phyloP scores from a whole-genome alignment of 257 asterid genomes.

The Jacaranda copaia region DNA sequence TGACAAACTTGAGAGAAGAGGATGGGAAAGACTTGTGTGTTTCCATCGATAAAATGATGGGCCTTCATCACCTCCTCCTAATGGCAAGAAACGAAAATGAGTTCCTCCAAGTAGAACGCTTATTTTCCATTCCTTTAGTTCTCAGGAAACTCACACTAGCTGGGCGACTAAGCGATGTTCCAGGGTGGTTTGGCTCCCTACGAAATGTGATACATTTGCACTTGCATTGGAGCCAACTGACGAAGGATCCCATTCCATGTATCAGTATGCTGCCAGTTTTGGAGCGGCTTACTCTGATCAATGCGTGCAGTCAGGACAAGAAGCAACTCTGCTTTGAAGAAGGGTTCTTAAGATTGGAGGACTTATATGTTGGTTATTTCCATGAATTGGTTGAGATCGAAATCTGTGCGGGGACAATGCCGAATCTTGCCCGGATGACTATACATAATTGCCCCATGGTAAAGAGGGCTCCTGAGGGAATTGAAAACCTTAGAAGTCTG shows the following conservation, averaged over 20 bases:
- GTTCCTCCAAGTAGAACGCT: slow-evolving; percentile 21
- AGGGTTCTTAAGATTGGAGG: slow-evolving; percentile 40
- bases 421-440: slow-evolving; percentile 27
- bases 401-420: slow-evolving; percentile 31
- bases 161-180: slow-evolving; percentile 32
- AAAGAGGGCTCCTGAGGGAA: slow-evolving; percentile 38
- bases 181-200: slow-evolving; percentile 37
- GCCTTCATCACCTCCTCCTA: slow-evolving; percentile 39
- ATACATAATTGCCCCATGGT: slow-evolving; percentile 27
- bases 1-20: slow-evolving; percentile 37
- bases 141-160: slow-evolving; percentile 32
- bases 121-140: slow-evolving; percentile 19
- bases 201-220: slow-evolving; percentile 31
- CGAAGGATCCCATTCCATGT: slow-evolving; percentile 35
- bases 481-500: slow-evolving; percentile 30
- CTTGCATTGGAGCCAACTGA: slow-evolving; percentile 39
- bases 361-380: slow-evolving; percentile 5
- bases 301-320: slow-evolving; percentile 25
- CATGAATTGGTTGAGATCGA: slow-evolving; percentile 28
- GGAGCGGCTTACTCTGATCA: slow-evolving; percentile 32
- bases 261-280: slow-evolving; percentile 26
- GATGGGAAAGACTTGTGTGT: slow-evolving; percentile 33
- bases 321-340: slow-evolving; percentile 10
- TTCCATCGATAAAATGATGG: slow-evolving; percentile 38
- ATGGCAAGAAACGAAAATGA: slow-evolving; percentile 30